Conservation (phyloP, 352 stramenopile species). For the Phytopythium helicoides region DNA sequence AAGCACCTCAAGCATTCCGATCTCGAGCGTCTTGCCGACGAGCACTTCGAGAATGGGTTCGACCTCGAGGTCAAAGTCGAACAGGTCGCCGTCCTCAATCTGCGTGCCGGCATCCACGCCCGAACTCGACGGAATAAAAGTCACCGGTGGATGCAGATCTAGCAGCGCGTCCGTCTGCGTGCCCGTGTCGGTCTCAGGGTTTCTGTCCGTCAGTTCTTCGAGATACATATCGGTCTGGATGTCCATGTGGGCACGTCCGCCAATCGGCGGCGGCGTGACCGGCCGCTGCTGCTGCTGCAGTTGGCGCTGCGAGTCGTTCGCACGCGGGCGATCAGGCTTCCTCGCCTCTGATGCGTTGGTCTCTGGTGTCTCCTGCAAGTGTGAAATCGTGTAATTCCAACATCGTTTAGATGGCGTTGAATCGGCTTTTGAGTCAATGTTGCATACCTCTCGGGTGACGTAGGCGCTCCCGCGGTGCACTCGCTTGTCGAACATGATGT, state of each 20-base stretch:
- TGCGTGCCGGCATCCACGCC: constrained; percentile 89
- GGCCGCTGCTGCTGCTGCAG: constrained; percentile 46
- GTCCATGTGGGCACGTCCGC: constrained; percentile 89
- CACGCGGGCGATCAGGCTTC: constrained; percentile 1
- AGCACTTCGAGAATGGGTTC: constrained; percentile 94
- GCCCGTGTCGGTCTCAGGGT: constrained; percentile 83
- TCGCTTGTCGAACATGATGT: constrained; percentile 95
- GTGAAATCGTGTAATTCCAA: too few species aligned
- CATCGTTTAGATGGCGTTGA: background rate
- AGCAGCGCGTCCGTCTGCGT: constrained; percentile 92
- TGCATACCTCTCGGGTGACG: constrained; percentile 52
- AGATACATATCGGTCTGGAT: constrained; percentile 95
- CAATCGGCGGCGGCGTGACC: constrained; percentile 81
- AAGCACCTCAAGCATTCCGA: constrained; percentile 93
- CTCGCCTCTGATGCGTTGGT: background rate
- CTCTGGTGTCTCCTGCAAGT: constrained; percentile 2
- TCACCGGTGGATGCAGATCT: constrained; percentile 77
- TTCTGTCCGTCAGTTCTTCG: constrained; percentile 91
- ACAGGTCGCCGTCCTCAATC: constrained; percentile 92
- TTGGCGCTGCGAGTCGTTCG: constrained; percentile 17
- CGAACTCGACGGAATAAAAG: constrained; percentile 88
- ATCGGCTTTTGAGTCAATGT: background rate
- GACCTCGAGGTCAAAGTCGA: constrained; percentile 95
- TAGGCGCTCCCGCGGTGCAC: constrained; percentile 94
- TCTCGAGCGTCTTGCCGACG: constrained; percentile 93